Conservation (phyloP, 2,329 filamentous ascomycete genomes). For the Cladosporium sp. region DNA sequence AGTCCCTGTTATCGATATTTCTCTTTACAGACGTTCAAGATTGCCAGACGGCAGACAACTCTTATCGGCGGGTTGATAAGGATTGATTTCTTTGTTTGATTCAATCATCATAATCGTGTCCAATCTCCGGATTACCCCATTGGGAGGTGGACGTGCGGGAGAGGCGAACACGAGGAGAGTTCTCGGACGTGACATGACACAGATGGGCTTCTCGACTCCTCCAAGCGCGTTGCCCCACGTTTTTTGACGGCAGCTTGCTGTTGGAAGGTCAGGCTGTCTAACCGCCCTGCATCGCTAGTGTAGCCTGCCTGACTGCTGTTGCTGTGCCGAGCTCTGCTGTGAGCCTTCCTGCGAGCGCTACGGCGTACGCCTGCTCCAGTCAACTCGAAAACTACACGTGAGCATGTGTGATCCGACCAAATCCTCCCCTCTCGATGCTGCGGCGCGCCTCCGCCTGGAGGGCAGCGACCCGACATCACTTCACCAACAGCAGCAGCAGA, state of each 20-base stretch:
- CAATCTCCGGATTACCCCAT: slow-evolving; percentile 1
- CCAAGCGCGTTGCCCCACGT: slow-evolving; percentile 4
- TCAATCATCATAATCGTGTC: background rate
- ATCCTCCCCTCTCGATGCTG: background rate
- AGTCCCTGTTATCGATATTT: background rate
- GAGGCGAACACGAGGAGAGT: slow-evolving; percentile 5
- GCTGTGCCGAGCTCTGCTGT: slow-evolving; percentile 11
- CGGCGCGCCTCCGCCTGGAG: background rate
- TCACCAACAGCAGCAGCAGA: background rate
- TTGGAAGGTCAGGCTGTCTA: background rate
- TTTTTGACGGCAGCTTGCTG: background rate
- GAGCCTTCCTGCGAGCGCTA: background rate
- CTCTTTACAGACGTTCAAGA: background rate
- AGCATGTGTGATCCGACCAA: background rate
- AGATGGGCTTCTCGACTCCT: background rate
- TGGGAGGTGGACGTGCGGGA: background rate
- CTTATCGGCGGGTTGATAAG: background rate
- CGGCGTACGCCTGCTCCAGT: background rate
- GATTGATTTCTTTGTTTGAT: background rate
- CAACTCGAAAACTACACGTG: background rate
- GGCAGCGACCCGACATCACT: background rate
- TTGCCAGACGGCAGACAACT: background rate
- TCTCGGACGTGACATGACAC: background rate
- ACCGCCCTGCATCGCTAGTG: background rate
- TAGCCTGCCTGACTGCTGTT: background rate